Evolutionary conservation across 2,329 filamentous ascomycete species (phyloP).

Genomic region (Fusarium tupiense): DNA sequence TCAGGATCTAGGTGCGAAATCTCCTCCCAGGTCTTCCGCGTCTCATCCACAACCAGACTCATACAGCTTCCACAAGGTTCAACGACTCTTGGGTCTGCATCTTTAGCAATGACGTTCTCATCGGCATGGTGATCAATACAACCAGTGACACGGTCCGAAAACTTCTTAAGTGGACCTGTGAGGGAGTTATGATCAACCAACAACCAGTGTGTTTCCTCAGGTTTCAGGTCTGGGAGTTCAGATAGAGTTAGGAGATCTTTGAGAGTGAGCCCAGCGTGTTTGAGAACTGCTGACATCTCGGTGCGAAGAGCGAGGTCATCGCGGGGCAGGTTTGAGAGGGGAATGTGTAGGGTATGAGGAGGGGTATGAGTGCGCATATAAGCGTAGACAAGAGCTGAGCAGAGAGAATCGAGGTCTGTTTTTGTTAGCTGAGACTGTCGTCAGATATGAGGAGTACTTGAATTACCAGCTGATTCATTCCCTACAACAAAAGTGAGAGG

Average conservation of each 20-base stretch:
- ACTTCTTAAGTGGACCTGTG: conserved; percentile 68
- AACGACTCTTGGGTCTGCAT: conserved; percentile 68
- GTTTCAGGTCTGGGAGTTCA: conserved; percentile 59
- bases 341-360: conserved; percentile 70
- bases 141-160: conserved; percentile 64
- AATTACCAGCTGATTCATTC: conserved; percentile 72
- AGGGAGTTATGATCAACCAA: conserved; percentile 84
- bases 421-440: background rate
- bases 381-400: conserved; percentile 76
- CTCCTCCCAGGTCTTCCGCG: conserved; percentile 65
- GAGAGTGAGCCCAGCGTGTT: conserved; percentile 65
- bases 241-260: conserved; percentile 72
- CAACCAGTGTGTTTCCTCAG: conserved; percentile 72
- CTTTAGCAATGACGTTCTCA: conserved; percentile 63
- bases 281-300: conserved; percentile 74
- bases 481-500: conserved; percentile 71
- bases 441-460: background rate
- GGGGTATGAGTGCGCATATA: conserved; percentile 74
- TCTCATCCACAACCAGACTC: conserved; percentile 73
- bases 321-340: conserved; percentile 75
- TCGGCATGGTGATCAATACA: conserved; percentile 85
- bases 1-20: conserved; percentile 45
- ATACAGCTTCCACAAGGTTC: conserved; percentile 77
- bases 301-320: conserved; percentile 76
- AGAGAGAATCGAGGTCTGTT: conserved; percentile 82